Evolutionary conservation across 768 basidiomycete genomes (phyloP).

Genomic region (Leucocoprinus birnbaumii): DNA sequence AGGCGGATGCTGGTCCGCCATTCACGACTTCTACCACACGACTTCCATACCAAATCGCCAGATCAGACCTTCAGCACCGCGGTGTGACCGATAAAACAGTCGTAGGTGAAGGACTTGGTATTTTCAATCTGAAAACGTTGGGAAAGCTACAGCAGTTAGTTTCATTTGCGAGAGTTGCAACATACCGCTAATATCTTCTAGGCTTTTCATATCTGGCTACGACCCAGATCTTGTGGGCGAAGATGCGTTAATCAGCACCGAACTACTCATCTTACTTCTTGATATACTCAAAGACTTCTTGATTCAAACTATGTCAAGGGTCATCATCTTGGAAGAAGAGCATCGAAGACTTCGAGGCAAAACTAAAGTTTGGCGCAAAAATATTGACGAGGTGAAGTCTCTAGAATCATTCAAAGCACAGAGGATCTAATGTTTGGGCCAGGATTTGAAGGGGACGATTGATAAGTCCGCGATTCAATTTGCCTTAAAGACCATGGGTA

Average conservation of each 20-base stretch:
- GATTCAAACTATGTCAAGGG: slow-evolving; percentile 44
- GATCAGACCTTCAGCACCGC: not conserved
- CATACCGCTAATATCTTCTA: slow-evolving; percentile 3
- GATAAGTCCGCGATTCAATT: slow-evolving; percentile 37
- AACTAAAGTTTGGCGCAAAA: slow-evolving; percentile 57
- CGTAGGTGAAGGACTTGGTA: not conserved
- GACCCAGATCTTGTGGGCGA: slow-evolving; percentile 10
- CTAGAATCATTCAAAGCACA: not conserved
- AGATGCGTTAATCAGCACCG: slow-evolving; percentile 12
- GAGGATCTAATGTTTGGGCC: not conserved
- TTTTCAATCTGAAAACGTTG: slow-evolving; percentile 1
- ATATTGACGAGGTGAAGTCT: slow-evolving; percentile 36
- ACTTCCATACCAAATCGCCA: not conserved
- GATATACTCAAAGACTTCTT: slow-evolving; percentile 48
- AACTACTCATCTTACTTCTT: slow-evolving; percentile 20
- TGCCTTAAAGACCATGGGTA: slow-evolving; percentile 47
- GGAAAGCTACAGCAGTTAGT: slow-evolving; percentile 5
- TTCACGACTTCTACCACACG: not conserved
- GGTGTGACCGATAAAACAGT: not conserved
- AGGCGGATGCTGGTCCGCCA: slow-evolving; percentile 11
- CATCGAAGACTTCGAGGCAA: slow-evolving; percentile 55
- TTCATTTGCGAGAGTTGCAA: not conserved
- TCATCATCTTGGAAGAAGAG: slow-evolving; percentile 55
- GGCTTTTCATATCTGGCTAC: slow-evolving; percentile 15
- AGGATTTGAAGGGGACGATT: slow-evolving; percentile 33